Evolutionary conservation across 169 alveolate species (phyloP), one percentile per base, ranked within the genome.

Genomic region (Cryptosporidium ubiquitum): DNA sequence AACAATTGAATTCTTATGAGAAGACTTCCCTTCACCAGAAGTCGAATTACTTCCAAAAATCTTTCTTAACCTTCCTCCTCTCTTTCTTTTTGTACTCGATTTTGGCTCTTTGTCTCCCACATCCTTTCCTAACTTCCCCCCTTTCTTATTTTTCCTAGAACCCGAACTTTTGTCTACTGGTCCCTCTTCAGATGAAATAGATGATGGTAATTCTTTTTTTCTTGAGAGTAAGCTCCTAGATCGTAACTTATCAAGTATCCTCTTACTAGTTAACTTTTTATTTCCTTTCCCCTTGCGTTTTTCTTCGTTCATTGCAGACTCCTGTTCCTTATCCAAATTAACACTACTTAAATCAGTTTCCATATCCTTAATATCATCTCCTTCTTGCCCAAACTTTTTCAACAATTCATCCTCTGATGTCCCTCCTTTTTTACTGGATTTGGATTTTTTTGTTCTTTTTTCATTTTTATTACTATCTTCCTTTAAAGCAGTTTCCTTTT

Each of bases 341-440:
- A 73, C 71, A 33, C 44, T 23, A 37, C 85, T 73, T 39, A 52
- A 29, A 55, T 58, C 70, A 5, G 85, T 73, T 18, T 20, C 70
- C 23, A 73, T 7, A 14, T 71, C 85, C 5, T 29, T 29, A n/a
- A 73, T 18, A 57, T 73, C 85, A 5, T 73, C 85, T 29, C 85
- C 85, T 0, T n/a, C 85, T 18, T 4, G 37, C 0, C 85, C 85
- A 51, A 51, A n/a, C 47, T 35, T 37, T 12, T 26, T 44, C 55
- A 73, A 57, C 18, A 73, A 39, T 29, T 57, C 37, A 23, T 29
- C 51, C 16, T 73, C 85, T 9, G 20, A 42, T n/a, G n/a, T n/a
- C n/a, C n/a, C n/a, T n/a, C n/a, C n/a, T n/a, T n/a, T n/a, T n/a
- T n/a, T n/a, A n/a, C n/a, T n/a, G n/a, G n/a, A n/a, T n/a, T n/a